Percentiles rank a stretch among this genome's conserved stretches.
phyloP scores from a whole-genome alignment of 1,139 yeast genomes.

The Suhomyces kunorum region DNA sequence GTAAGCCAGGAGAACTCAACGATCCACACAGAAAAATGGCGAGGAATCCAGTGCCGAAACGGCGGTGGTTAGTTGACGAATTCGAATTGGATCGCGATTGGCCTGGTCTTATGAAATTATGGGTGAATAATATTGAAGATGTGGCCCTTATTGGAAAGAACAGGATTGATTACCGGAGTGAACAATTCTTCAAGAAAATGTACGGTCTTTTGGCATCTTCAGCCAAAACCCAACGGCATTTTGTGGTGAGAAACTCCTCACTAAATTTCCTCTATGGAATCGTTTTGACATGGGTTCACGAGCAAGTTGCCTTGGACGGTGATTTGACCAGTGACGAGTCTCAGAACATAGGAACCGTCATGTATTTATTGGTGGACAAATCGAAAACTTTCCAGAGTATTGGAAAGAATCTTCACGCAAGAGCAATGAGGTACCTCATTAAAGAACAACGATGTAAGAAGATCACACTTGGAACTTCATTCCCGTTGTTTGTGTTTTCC shows the following conservation, averaged over 20 bases:
- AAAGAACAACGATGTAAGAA: slow-evolving; percentile 46
- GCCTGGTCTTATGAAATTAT: slow-evolving; percentile 47
- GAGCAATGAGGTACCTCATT: slow-evolving; percentile 54
- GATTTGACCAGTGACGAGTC: slow-evolving; percentile 18
- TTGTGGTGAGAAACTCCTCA: slow-evolving; percentile 62
- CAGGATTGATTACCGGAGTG: slow-evolving; percentile 29
- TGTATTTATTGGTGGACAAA: slow-evolving; percentile 56
- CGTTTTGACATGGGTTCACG: slow-evolving; percentile 57
- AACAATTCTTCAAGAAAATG: slow-evolving; percentile 34
- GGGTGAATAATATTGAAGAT: slow-evolving; percentile 33
- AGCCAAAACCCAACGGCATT: slow-evolving; percentile 43
- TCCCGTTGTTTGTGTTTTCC: slow-evolving; percentile 54
- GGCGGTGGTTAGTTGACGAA: slow-evolving; percentile 64
- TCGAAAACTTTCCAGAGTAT: slow-evolving; percentile 58
- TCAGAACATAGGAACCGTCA: slow-evolving; percentile 44
- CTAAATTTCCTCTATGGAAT: slow-evolving; percentile 59
- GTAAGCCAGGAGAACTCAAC: background rate
- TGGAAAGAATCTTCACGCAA: slow-evolving; percentile 57
- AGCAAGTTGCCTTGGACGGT: slow-evolving; percentile 22
- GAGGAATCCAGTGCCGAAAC: slow-evolving; percentile 31
- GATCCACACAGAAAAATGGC: slow-evolving; percentile 4
- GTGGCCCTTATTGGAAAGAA: slow-evolving; percentile 12
- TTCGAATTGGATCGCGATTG: slow-evolving; percentile 55
- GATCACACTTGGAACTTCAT: slow-evolving; percentile 50
- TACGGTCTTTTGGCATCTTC: slow-evolving; percentile 33